Evolutionary conservation across 306 rosid genomes (phyloP).

Genomic region (Rosa chinensis): DNA sequence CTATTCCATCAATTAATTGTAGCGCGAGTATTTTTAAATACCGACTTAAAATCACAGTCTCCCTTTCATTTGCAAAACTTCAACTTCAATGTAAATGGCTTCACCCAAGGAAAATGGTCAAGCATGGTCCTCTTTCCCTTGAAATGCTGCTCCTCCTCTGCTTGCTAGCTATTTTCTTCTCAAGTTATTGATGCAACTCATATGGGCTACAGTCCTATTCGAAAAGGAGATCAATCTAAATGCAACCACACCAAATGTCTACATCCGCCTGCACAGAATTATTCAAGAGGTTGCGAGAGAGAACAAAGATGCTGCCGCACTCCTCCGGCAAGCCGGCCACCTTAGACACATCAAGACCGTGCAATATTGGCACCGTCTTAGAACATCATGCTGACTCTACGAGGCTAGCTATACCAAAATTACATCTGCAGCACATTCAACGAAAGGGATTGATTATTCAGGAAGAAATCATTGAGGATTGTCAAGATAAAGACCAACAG

Average conservation of each 20-base stretch:
- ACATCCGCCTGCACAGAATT: neutral
- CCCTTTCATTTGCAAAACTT: neutral
- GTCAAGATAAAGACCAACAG: no score
- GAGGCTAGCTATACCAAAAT: no score
- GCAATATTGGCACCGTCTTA: neutral
- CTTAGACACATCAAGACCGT: neutral
- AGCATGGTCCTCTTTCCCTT: neutral
- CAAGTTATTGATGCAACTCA: neutral
- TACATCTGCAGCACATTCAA: no score
- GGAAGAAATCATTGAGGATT: no score
- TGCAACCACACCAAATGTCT: neutral
- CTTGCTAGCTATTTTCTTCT: neutral
- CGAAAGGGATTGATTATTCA: no score
- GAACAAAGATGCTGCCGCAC: neutral
- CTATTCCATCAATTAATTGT: neutral
- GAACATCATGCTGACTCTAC: no score
- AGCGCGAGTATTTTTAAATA: neutral
- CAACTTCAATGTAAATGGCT: neutral
- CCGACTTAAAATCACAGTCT: no score
- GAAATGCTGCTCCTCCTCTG: neutral
- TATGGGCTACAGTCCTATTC: neutral
- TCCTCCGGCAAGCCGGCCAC: neutral
- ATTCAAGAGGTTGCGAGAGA: no score
- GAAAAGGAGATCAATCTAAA: neutral
- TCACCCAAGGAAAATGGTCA: no score